Base-by-base conservation (phyloP, 2,329 filamentous ascomycete genomes). In the Aspergillus sojae region DNA sequence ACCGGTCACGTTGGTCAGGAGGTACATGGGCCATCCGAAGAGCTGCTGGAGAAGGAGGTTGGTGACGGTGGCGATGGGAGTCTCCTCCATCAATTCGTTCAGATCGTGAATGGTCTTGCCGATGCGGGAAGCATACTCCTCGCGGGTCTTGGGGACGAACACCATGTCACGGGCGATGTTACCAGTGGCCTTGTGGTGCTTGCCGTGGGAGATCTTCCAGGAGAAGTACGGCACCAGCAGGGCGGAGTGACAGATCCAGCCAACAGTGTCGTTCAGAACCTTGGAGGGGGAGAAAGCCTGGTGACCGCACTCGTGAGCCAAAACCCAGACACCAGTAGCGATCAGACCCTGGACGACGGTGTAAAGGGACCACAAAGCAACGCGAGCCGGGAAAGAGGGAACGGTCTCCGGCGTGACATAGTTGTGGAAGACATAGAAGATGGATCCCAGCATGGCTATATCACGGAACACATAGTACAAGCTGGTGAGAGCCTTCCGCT, bases 91-190 rank as follows among this genome's bases (percentile, higher is more conserved):
- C 65, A 99, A 85, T 82, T 99, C 94, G 64, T 87, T 83, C 63
- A 99, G 82, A 81, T 98, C 92, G 79, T 97, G 92, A 59, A 86
- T 83, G 63, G 94, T 73, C 73, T 85, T 87, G 74, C 93, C 92
- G 64, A 94, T 78, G 63, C 91, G 90, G 65, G 84, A 85, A 69
- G 93, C 92, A 75, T 91, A 94, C 77, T 91, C 82, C 70, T 95
- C 88, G 63, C 94, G 90, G 61, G 93, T 97, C 81, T 92, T 92
- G 65, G 95, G 95, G n/a, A 98, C 85, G 78, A 97, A 98, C 67
- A 98, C 95, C 95, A 99, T 99, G 82, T 99, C 95, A 71, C 94
- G 92, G 82, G 96, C 93, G 82, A 99, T 89, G 85, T 99, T 88
- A 73, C 94, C 95, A 45, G 95, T 99, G 68, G 94, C 93, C 87